These are phyloP conservation scores for Globisporangium splendens DNA, from an alignment of 352 stramenopile genomes.

Conservation along the genomic window DNA sequence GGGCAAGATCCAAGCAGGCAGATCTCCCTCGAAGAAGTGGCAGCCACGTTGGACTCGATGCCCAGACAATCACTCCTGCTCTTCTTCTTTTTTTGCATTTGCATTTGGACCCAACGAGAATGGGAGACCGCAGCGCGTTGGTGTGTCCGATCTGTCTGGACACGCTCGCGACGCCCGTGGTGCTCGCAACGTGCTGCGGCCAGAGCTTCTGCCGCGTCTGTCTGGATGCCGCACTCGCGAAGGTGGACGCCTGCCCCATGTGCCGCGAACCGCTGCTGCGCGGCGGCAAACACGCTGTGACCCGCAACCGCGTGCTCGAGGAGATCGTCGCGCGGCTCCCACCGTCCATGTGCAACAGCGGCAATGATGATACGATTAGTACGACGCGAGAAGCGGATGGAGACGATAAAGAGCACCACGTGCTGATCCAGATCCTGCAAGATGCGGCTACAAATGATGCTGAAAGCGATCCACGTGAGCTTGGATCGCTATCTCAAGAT, in stretches of 20 bases:
- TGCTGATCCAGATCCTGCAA: conserved; percentile 19
- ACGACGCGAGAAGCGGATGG: background rate
- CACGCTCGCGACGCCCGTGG: conserved; percentile 36
- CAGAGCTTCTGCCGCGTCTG: conserved; percentile 63
- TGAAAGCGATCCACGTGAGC: background rate
- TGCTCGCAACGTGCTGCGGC: conserved; percentile 54
- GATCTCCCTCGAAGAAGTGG: no score
- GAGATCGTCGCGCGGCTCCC: conserved; percentile 27
- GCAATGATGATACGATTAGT: background rate
- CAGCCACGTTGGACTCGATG: no score
- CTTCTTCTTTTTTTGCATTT: no score
- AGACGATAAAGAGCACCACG: conserved; percentile 10
- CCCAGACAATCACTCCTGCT: background rate
- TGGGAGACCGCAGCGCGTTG: conserved; percentile 20
- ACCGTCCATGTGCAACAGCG: background rate
- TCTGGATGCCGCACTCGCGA: conserved; percentile 38
- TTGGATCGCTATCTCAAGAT: background rate
- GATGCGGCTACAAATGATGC: background rate
- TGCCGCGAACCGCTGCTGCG: conserved; percentile 49
- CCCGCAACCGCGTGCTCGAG: conserved; percentile 47
- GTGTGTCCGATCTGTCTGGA: conserved; percentile 57
- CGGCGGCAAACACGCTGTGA: conserved; percentile 33
- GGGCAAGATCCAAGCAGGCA: no score
- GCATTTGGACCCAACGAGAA: background rate
- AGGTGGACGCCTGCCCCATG: conserved; percentile 49